Conservation (phyloP, 495 filamentous ascomycete genomes). For the Monascus purpureus region DNA sequence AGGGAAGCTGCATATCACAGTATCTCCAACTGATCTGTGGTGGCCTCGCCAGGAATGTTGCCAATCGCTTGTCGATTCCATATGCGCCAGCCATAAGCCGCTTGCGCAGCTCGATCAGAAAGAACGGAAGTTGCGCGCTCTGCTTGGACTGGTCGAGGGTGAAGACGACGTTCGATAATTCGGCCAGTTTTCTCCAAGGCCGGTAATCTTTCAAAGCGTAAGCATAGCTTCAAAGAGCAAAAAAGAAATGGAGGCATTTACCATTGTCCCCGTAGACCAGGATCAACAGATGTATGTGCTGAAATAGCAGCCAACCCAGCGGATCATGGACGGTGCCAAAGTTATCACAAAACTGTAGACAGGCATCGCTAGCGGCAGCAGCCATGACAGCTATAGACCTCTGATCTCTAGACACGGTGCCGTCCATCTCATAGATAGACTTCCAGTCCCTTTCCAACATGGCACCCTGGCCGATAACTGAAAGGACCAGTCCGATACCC, state of each 20-base stretch:
- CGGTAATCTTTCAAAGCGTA: constrained; percentile 1
- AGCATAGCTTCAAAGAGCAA: background rate
- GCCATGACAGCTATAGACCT: background rate
- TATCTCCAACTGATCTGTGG: constrained; percentile 30
- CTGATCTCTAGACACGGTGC: background rate
- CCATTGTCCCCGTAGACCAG: constrained; percentile 2
- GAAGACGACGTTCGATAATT: constrained; percentile 3
- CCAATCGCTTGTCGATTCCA: constrained; percentile 22
- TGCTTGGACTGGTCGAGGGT: constrained; percentile 25
- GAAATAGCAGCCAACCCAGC: constrained; percentile 2
- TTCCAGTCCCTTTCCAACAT: constrained; percentile 2
- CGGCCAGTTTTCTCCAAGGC: constrained; percentile 2
- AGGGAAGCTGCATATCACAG: constrained; percentile 29
- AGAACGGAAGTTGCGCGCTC: constrained; percentile 16
- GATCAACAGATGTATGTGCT: constrained; percentile 1
- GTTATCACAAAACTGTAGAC: constrained; percentile 3
- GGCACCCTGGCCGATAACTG: constrained; percentile 1
- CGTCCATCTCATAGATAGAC: background rate
- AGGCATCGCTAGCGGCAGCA: constrained; percentile 1
- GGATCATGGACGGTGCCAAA: constrained; percentile 4
- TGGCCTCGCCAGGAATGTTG: constrained; percentile 30
- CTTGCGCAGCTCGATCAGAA: constrained; percentile 23
- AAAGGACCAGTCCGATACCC: constrained; percentile 3
- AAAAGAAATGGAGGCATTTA: background rate
- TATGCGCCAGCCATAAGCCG: constrained; percentile 27